Evolutionary conservation across 805 yeast genomes (phyloP), one percentile per base, ranked within the genome.

Genomic region (Cyberlindnera mrakii): DNA sequence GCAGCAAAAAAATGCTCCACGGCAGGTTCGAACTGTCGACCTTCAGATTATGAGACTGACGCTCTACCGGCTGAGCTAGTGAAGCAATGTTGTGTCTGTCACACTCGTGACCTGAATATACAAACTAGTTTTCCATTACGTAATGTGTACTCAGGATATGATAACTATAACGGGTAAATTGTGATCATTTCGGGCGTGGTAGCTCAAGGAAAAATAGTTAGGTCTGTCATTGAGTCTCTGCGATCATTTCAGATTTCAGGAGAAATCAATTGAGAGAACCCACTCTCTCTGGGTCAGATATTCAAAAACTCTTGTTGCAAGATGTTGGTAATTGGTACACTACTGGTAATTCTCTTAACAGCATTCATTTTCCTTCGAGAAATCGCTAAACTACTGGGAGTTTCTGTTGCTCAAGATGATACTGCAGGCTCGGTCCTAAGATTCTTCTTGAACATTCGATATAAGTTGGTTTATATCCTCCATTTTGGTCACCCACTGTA

Each of bases 31-130:
- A 69, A 69, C 74, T 69, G 73, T 69, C 74, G 72, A 70, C 74
- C 74, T 70, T 70, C 72, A 69, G 74, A 70, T 70, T 70, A 71
- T 70, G 75, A 71, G 75, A 70, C 75, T 70, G 74, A 71, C 74
- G 75, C 75, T 70, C 75, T 71, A 62, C 75, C 75, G 67, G 70
- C 75, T 71, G 74, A 70, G 75, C 75, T 70, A 71, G 74, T 62
- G 67, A 66, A 70, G 74, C 74, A 35, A 33, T 16, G 10, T 17
- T 14, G 11, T 23, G 27, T 23, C 11, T 23, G 11, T 23, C 27
- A 20, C 23, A 5, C 6, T 20, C 7, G 5, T 20, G 23, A 20
- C 7, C 7, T n/a, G n/a, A n/a, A n/a, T n/a, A n/a, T n/a, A n/a
- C n/a, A n/a, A n/a, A n/a, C n/a, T n/a, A n/a, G n/a, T n/a, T n/a